Conservation (phyloP, 768 basidiomycete genomes). For the Nidularia pulvinata region DNA sequence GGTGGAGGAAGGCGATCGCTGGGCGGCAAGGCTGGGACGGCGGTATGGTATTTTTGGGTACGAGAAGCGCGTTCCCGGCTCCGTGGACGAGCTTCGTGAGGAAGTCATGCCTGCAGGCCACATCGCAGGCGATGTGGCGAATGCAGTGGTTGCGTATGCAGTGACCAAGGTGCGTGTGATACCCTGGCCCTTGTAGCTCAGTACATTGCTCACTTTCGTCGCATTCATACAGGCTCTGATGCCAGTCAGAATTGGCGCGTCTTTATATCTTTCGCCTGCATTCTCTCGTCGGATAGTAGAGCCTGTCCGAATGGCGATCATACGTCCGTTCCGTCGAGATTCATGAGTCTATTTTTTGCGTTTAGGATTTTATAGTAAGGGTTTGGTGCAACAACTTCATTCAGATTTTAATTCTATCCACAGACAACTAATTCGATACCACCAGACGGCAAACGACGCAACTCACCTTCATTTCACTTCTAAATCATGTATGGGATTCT, state of each 20-base stretch:
- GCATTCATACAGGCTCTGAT: slow-evolving; percentile 55
- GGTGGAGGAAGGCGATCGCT: slow-evolving; percentile 77
- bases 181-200: no score
- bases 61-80: slow-evolving; percentile 43
- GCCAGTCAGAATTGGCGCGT: slow-evolving; percentile 70
- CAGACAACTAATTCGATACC: no score
- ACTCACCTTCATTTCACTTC: no score
- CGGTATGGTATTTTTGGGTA: slow-evolving; percentile 85
- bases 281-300: background rate
- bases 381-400: no score
- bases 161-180: slow-evolving; percentile 61
- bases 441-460: no score
- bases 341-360: background rate
- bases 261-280: slow-evolving; percentile 41
- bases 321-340: slow-evolving; percentile 25
- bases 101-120: slow-evolving; percentile 27
- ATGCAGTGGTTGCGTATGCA: slow-evolving; percentile 81
- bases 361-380: no score
- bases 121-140: slow-evolving; percentile 77
- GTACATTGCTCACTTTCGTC: no score
- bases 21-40: slow-evolving; percentile 69
- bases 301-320: slow-evolving; percentile 45
- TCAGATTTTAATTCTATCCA: no score
- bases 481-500: no score
- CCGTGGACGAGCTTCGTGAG: slow-evolving; percentile 10